Conservation (phyloP, 371 early-diverging fungal species). For the Rhizopus microsporus region DNA sequence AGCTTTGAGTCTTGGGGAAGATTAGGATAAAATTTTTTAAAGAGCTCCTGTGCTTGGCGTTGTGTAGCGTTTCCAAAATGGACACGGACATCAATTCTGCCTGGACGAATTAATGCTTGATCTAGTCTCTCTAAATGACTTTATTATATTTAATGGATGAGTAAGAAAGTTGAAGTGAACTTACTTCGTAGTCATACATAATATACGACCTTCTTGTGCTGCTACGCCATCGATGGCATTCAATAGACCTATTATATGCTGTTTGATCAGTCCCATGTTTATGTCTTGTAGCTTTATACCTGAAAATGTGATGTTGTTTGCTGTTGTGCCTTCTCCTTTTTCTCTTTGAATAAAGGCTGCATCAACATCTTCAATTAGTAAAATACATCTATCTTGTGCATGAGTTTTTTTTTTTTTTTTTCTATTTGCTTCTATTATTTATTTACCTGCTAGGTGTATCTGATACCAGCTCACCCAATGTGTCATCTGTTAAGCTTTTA, state of each 20-base stretch:
- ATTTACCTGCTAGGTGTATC: constrained; percentile 77
- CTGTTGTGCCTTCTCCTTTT: constrained; percentile 30
- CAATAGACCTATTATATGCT: constrained; percentile 45
- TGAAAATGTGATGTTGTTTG: constrained; percentile 58
- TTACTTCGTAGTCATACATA: constrained; percentile 87
- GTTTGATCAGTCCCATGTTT: neutral
- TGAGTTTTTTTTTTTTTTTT: no score
- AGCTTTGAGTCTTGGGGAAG: constrained; percentile 26
- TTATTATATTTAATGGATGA: constrained; percentile 1
- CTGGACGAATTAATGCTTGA: constrained; percentile 95
- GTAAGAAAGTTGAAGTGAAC: neutral
- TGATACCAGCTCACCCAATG: constrained; percentile 83
- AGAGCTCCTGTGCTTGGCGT: constrained; percentile 67
- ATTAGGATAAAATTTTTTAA: constrained; percentile 49
- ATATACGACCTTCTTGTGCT: constrained; percentile 73
- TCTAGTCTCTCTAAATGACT: constrained; percentile 95
- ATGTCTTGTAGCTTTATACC: constrained; percentile 37
- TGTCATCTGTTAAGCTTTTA: constrained; percentile 88
- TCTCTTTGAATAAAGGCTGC: constrained; percentile 83
- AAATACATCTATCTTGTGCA: constrained; percentile 62
- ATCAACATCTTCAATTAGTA: constrained; percentile 98
- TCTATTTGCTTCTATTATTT: neutral
- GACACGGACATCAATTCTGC: constrained; percentile 91
- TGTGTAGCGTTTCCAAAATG: constrained; percentile 81
- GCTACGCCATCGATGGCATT: constrained; percentile 89